phyloP scores from a whole-genome alignment of 2,329 filamentous ascomycete genomes.

The Mariannaea elegans region DNA sequence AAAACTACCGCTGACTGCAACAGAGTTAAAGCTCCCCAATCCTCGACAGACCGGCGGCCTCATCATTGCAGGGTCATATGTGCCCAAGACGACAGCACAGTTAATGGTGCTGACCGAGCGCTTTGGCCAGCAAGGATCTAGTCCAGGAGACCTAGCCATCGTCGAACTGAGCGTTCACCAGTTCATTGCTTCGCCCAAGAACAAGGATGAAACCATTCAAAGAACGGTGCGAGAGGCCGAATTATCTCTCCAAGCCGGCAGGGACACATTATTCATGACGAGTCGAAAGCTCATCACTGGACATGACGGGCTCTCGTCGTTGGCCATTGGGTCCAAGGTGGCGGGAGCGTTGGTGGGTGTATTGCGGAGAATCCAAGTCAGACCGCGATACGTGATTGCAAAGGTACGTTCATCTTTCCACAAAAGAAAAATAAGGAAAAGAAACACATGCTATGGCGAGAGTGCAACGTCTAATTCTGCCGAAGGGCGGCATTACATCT shows the following conservation, averaged over 20 bases:
- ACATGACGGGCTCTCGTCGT: constrained; percentile 54
- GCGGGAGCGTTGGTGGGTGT: constrained; percentile 61
- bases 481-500: constrained; percentile 63
- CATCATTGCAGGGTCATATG: constrained; percentile 64
- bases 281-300: constrained; percentile 57
- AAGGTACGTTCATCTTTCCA: constrained; percentile 46
- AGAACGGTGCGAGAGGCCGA: constrained; percentile 42
- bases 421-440: too few species aligned
- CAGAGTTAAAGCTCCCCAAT: constrained; percentile 48
- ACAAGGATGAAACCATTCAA: constrained; percentile 34
- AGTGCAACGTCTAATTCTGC: too few species aligned
- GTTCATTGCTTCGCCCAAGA: constrained; percentile 42
- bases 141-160: constrained; percentile 51
- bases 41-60: constrained; percentile 52
- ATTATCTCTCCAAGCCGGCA: constrained; percentile 48
- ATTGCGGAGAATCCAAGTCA: constrained; percentile 52
- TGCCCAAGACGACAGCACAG: constrained; percentile 66
- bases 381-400: constrained; percentile 65
- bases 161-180: constrained; percentile 53
- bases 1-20: constrained; percentile 57
- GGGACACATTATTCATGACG: constrained; percentile 67
- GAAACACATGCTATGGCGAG: too few species aligned
- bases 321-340: constrained; percentile 62
- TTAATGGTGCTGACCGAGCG: constrained; percentile 51
- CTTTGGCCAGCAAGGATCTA: constrained; percentile 38